Evolutionary conservation across 2,329 filamentous ascomycete species (phyloP).

Genomic region (Aspergillus sp.): DNA sequence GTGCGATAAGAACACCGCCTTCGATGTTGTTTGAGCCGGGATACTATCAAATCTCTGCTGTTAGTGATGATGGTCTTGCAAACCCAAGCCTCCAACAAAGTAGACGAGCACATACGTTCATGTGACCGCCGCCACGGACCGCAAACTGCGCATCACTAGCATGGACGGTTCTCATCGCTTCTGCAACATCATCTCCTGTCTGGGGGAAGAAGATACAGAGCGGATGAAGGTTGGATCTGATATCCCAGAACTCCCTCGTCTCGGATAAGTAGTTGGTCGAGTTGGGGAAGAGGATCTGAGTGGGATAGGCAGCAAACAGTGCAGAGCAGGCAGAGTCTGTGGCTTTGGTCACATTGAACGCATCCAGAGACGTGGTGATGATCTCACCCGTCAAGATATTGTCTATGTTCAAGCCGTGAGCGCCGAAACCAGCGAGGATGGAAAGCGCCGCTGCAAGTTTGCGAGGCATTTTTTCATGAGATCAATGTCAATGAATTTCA

Average conservation of each 20-base stretch:
- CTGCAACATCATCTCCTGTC: conserved; percentile 22
- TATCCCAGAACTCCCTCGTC: conserved; percentile 27
- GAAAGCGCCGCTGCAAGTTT: neutral
- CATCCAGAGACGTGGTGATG: neutral
- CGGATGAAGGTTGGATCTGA: conserved; percentile 22
- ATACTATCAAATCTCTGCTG: conserved; percentile 12
- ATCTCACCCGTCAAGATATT: neutral
- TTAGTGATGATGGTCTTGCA: neutral
- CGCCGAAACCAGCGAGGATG: neutral
- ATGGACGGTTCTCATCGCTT: conserved; percentile 18
- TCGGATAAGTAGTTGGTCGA: conserved; percentile 23
- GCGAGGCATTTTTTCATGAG: neutral
- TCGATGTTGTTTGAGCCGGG: conserved; percentile 30
- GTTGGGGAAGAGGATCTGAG: conserved; percentile 4
- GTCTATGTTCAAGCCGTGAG: neutral
- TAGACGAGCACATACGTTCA: conserved; percentile 19
- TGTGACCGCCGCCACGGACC: conserved; percentile 55
- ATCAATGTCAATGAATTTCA: too few relatives aligned
- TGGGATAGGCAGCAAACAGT: neutral
- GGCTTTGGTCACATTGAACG: neutral
- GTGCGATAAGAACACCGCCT: conserved; percentile 28
- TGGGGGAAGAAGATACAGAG: conserved; percentile 30
- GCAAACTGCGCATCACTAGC: conserved; percentile 46
- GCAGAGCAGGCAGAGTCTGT: neutral
- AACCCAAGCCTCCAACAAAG: neutral